Percentiles rank a stretch among this genome's conserved stretches.
Evolutionary conservation across 495 filamentous ascomycete genomes (phyloP).

Genomic region (Penicillium paradoxum): DNA sequence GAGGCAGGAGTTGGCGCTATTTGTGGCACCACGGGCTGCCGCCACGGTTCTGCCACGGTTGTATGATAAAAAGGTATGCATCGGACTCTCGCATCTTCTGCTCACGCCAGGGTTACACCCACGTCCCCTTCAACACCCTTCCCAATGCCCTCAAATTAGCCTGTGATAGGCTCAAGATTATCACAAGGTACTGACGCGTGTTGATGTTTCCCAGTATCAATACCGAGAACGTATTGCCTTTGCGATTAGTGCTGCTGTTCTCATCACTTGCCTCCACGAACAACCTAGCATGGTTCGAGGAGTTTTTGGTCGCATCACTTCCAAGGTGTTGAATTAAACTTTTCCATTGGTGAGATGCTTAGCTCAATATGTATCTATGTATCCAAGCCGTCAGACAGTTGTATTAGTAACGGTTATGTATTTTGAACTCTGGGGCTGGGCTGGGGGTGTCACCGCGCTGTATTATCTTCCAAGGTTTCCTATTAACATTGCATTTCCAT

Average conservation of each 20-base stretch:
- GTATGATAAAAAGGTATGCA: conserved; percentile 57
- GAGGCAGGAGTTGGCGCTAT: conserved; percentile 75
- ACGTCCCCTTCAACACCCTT: conserved; percentile 2
- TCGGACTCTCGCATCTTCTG: conserved; percentile 13
- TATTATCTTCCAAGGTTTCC: too few relatives aligned
- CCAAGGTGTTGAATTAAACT: conserved; percentile 45
- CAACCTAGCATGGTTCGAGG: conserved; percentile 64
- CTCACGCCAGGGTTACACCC: conserved; percentile 24
- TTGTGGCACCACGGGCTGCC: conserved; percentile 79
- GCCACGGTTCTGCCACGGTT: conserved; percentile 71
- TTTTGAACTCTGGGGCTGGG: background rate
- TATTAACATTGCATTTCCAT: background rate
- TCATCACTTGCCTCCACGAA: conserved; percentile 68
- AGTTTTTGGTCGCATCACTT: conserved; percentile 63
- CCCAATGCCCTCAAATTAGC: background rate
- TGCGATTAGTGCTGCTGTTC: conserved; percentile 65
- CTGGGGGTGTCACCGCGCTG: background rate
- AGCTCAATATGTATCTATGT: too few relatives aligned
- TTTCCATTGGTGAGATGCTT: background rate
- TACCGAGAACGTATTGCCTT: conserved; percentile 75
- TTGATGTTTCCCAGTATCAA: conserved; percentile 48
- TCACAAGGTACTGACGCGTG: conserved; percentile 22
- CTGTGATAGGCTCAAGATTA: conserved; percentile 4
- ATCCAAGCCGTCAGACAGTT: background rate
- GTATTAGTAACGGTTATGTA: conserved; percentile 11